Percentiles rank a stretch among this genome's conserved stretches.
These are phyloP conservation scores for Chrysoporthe deuterocubensis DNA, from an alignment of 2,329 filamentous ascomycete species.

Conservation along the genomic window DNA sequence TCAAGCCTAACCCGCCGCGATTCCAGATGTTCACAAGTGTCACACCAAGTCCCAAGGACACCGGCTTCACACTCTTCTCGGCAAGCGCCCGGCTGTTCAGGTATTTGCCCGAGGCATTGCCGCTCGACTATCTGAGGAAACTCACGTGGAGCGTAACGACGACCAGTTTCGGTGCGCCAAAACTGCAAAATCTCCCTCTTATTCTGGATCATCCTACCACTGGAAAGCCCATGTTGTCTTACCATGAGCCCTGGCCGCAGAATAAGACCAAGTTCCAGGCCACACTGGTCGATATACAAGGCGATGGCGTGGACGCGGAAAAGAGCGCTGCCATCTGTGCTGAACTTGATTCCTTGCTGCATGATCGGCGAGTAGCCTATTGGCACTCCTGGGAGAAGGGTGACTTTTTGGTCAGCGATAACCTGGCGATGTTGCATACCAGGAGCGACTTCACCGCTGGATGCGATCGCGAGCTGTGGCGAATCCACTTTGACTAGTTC, in stretches of 20 bases:
- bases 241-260: constrained; percentile 58
- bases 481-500: constrained; percentile 52
- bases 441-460: constrained; percentile 50
- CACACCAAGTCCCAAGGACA: constrained; percentile 51
- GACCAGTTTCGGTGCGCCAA: constrained; percentile 49
- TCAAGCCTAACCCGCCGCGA: constrained; percentile 48
- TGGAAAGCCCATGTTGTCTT: constrained; percentile 41
- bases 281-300: constrained; percentile 40
- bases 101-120: constrained; percentile 44
- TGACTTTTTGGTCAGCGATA: constrained; percentile 58
- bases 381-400: constrained; percentile 59
- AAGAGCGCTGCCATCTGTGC: constrained; percentile 34
- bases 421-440: constrained; percentile 54
- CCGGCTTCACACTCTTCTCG: constrained; percentile 59
- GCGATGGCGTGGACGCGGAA: constrained; percentile 40
- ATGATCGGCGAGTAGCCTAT: constrained; percentile 55
- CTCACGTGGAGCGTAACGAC: constrained; percentile 56
- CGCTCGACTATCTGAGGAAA: constrained; percentile 41
- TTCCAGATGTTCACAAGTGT: constrained; percentile 59
- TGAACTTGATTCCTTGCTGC: constrained; percentile 47
- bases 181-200: constrained; percentile 49
- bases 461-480: constrained; percentile 52
- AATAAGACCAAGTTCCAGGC: constrained; percentile 55
- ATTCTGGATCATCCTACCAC: constrained; percentile 51
- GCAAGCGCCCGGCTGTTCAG: constrained; percentile 54